Conservation (phyloP, 352 stramenopile species). For the Pythium oligandrum region DNA sequence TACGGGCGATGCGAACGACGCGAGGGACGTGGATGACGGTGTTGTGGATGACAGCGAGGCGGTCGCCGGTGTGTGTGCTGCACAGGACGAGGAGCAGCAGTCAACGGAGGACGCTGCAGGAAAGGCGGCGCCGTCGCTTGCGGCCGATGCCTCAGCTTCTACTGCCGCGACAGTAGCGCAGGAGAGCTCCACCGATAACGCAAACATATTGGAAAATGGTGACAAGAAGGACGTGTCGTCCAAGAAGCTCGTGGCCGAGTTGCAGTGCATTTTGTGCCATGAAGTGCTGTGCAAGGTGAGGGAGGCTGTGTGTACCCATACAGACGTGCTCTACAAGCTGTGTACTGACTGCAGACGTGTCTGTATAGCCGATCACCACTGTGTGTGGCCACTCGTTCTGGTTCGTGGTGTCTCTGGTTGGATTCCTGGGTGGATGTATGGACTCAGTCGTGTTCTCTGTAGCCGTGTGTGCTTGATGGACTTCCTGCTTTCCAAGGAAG, state of each 20-base stretch:
- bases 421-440: no score
- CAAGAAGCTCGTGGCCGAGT: slow-evolving; percentile 13
- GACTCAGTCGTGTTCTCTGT: no score
- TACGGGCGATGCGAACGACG: background rate
- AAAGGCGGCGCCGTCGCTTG: background rate
- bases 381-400: slow-evolving; percentile 27
- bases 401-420: background rate
- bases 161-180: background rate
- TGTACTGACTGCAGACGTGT: background rate
- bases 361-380: slow-evolving; percentile 15
- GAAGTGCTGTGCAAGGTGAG: slow-evolving; percentile 24
- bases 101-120: background rate
- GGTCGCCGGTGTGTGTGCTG: background rate
- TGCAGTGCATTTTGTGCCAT: slow-evolving; percentile 28
- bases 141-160: no score
- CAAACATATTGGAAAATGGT: slow-evolving; percentile 1
- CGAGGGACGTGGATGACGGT: background rate
- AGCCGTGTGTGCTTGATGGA: slow-evolving; percentile 21
- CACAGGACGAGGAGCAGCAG: no score
- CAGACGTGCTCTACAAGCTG: background rate
- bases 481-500: slow-evolving; percentile 17
- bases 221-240: slow-evolving; percentile 4
- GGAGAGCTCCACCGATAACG: background rate
- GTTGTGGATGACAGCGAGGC: background rate
- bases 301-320: background rate